Evolutionary conservation across 768 basidiomycete genomes (phyloP), one percentile per base, ranked within the genome.

Genomic region (Suillus placidus): DNA sequence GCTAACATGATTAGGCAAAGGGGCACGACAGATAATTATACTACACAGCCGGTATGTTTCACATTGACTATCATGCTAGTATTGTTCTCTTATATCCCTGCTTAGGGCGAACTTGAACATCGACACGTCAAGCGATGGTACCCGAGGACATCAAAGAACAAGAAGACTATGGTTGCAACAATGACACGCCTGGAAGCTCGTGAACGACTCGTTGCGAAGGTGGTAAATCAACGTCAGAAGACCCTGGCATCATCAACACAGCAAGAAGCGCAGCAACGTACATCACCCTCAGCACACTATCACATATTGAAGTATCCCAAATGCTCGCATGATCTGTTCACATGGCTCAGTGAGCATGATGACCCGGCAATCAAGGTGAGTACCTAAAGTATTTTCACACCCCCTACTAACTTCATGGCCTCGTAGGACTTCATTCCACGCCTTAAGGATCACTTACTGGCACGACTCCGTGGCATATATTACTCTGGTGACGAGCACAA

Each of bases 31-130:
- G 79, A 82, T 60, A 68, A 65, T 13, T 81, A 77, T 66, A 74
- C 78, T 1, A 81, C 79, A 1, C 74, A 78, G 54, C 42, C 45
- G 3, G 47, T 81, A 67, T 12, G 67, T 66, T 68, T 34, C 30
- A 47, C 2, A 12, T 61, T 14, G 32, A 61, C n/a, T 13, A 47
- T 13, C n/a, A n/a, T n/a, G 10, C 45, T 0, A 12, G n/a, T 23
- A 23, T 45, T 20, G 12, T n/a, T 45, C n/a, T n/a, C 45, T 23
- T 47, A 49, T 45, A 47, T 45, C 3, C 1, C 23, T 61, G 8
- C 32, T 47, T 37, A 82, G 81, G 77, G 80, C 4, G 81, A 83
- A 67, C 71, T 76, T 0, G 73, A 80, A 60, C 81, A 84, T 63
- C 63, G 71, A 1, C 66, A 54, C 0, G 67, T 78, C 37, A 84